Percentiles rank a stretch among this genome's conserved stretches.
Conservation (phyloP, 495 filamentous ascomycete species). For the Penicillium canescens region DNA sequence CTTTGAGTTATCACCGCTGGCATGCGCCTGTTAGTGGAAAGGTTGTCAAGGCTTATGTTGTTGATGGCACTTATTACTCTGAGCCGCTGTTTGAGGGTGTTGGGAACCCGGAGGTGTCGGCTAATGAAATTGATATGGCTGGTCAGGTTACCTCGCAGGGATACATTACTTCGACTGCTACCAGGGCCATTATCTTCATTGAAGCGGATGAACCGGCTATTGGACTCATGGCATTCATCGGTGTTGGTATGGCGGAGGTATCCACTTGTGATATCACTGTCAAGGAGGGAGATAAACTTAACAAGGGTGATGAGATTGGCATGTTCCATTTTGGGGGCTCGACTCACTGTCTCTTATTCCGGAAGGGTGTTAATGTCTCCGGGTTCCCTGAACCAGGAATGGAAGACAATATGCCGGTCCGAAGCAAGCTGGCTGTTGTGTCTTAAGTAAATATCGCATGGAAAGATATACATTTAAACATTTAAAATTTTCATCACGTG, state of each 20-base stretch:
- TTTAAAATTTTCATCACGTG: no score
- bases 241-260: slow-evolving; percentile 72
- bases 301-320: slow-evolving; percentile 66
- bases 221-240: slow-evolving; percentile 65
- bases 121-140: slow-evolving; percentile 54
- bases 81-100: slow-evolving; percentile 58
- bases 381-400: slow-evolving; percentile 51
- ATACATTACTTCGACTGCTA: slow-evolving; percentile 59
- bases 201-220: slow-evolving; percentile 66
- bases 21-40: slow-evolving; percentile 62
- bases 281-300: slow-evolving; percentile 56
- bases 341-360: slow-evolving; percentile 63
- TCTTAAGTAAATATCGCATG: background rate
- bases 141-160: slow-evolving; percentile 64
- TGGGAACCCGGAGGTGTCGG: slow-evolving; percentile 37
- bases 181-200: slow-evolving; percentile 67
- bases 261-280: slow-evolving; percentile 69
- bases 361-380: slow-evolving; percentile 27
- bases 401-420: slow-evolving; percentile 58
- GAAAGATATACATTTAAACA: no score
- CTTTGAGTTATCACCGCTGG: slow-evolving; percentile 71
- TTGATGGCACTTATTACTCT: slow-evolving; percentile 67
- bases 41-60: slow-evolving; percentile 54
- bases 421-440: slow-evolving; percentile 50
- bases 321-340: slow-evolving; percentile 78